A percentile compares a stretch with the other conserved stretches of the same genome.
Evolutionary conservation across 2,329 filamentous ascomycete genomes (phyloP).

Genomic region (Clarireedia monteithiana): DNA sequence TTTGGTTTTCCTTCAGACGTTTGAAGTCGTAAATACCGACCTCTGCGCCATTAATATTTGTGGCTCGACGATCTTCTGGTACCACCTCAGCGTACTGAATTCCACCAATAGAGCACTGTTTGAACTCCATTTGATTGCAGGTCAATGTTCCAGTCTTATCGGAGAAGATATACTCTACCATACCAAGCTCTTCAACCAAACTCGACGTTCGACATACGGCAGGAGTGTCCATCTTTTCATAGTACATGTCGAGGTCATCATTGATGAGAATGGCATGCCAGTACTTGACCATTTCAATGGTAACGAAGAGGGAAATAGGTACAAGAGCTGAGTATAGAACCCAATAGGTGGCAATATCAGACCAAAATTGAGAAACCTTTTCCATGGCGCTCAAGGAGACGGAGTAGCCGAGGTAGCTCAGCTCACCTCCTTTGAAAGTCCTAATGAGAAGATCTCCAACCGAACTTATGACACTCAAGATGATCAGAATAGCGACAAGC

Average conservation of each 20-base stretch:
- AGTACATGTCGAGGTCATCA: constrained; percentile 95
- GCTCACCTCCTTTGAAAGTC: constrained; percentile 49
- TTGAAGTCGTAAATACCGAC: constrained; percentile 64
- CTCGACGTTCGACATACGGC: constrained; percentile 95
- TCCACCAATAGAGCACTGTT: constrained; percentile 86
- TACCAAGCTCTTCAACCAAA: constrained; percentile 91
- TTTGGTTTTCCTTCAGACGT: constrained; percentile 51
- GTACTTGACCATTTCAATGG: constrained; percentile 95
- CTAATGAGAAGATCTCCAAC: constrained; percentile 82
- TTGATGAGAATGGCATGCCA: constrained; percentile 97
- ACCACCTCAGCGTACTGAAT: constrained; percentile 91
- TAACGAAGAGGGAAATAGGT: constrained; percentile 96
- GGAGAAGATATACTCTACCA: constrained; percentile 98
- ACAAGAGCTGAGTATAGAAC: constrained; percentile 94
- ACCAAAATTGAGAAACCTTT: constrained; percentile 74
- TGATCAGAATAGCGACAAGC: constrained; percentile 75
- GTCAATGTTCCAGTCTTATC: constrained; percentile 96
- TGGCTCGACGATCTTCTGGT: constrained; percentile 80
- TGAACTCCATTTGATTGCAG: constrained; percentile 99
- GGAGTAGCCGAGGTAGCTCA: constrained; percentile 67
- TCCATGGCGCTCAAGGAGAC: constrained; percentile 44
- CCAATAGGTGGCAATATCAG: constrained; percentile 97
- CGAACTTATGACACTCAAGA: constrained; percentile 82
- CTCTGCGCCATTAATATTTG: constrained; percentile 68
- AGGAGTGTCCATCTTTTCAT: constrained; percentile 89